Base-by-base conservation (phyloP, 2,329 filamentous ascomycete species). In the Ophiostoma australiae region DNA sequence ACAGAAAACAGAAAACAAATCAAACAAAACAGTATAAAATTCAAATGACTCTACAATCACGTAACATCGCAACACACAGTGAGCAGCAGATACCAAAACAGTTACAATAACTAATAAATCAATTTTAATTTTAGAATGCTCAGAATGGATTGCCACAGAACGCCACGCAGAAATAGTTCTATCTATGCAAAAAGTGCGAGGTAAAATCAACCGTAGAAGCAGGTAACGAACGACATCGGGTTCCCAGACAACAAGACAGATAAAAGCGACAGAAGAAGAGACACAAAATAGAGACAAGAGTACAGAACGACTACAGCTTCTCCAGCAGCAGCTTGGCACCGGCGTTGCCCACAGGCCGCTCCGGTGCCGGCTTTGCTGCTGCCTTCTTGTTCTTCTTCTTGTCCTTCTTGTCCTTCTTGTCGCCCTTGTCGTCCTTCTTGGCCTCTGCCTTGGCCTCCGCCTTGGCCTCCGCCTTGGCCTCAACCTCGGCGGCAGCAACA, bases 291-390 rank as follows among this genome's bases (percentile, higher is more conserved):
- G n/a, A 37, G 17, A 63, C 39, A 17, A 63, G 8, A 23, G 27
- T 31, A 31, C 27, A 31, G 3, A 31, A 1, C 41, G 20, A 8
- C 35, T 63, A 74, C 44, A 90, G 77, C 80, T 86, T 88, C 78
- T 85, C 84, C 72, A 91, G 79, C 74, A 91, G 79, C 72, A 91
- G 78, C 78, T 83, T 86, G 70, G 87, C 84, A 3, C 89, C 89
- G 75, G 83, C 84, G 78, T 90, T 91, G 15, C 89, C 89, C 4
- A 85, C 80, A 8, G 82, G 78, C 72, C 77, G 79, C 71, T 81
- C 79, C 73, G 79, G 77, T 75, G 68, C 68, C 75, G 70, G 67
- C 37, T 67, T 67, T 10, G 69, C 55, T 0, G 69, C 67, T 6
- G 69, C 52, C 31, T 67, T 61, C 8, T 70, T 70, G 58, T 68